These are phyloP conservation scores for Glutinoglossum americanum DNA, from an alignment of 495 filamentous ascomycete species.

Conservation along the genomic window DNA sequence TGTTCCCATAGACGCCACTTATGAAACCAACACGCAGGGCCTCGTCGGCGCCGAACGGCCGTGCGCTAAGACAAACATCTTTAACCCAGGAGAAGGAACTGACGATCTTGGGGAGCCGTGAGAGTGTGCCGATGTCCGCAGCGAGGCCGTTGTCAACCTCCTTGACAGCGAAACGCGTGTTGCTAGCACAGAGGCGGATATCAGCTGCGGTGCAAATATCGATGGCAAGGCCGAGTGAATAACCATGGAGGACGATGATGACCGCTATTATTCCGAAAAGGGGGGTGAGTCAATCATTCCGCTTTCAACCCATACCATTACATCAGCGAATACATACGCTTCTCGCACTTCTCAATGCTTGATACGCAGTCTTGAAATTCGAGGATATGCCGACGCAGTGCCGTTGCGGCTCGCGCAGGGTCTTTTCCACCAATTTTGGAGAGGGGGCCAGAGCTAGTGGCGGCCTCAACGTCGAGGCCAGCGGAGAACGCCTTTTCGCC, in stretches of 20 bases:
- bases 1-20: slow-evolving; percentile 42
- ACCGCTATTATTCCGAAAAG: slow-evolving; percentile 30
- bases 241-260: slow-evolving; percentile 65
- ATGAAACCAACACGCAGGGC: slow-evolving; percentile 71
- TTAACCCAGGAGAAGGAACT: slow-evolving; percentile 70
- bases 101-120: slow-evolving; percentile 67
- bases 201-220: slow-evolving; percentile 64
- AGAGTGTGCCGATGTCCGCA: slow-evolving; percentile 79
- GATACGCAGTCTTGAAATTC: slow-evolving; percentile 63
- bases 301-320: background rate
- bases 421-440: slow-evolving; percentile 16
- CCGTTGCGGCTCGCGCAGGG: slow-evolving; percentile 41
- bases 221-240: slow-evolving; percentile 60
- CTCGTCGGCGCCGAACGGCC: slow-evolving; percentile 59
- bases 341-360: slow-evolving; percentile 67
- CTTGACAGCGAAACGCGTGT: slow-evolving; percentile 57
- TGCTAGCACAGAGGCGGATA: slow-evolving; percentile 46
- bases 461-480: slow-evolving; percentile 58
- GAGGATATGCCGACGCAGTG: slow-evolving; percentile 41
- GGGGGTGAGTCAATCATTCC: background rate
- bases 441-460: slow-evolving; percentile 18
- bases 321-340: slow-evolving; percentile 31
- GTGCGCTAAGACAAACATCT: slow-evolving; percentile 61
- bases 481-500: slow-evolving; percentile 72
- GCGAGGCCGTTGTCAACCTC: slow-evolving; percentile 92